phyloP scores from a whole-genome alignment of 179 eudicot species.

The Carnegiea gigantea region DNA sequence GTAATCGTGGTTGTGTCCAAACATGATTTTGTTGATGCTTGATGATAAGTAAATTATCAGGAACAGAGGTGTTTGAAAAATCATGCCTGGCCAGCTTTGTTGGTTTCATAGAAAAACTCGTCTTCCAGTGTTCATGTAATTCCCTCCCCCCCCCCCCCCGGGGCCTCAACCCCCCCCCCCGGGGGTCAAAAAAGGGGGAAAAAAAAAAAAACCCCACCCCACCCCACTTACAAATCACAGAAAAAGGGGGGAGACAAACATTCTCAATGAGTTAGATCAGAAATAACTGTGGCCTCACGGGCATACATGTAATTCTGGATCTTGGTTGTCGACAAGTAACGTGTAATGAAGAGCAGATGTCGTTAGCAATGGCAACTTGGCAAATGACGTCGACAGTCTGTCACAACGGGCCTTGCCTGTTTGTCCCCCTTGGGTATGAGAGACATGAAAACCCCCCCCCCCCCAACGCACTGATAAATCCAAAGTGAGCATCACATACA shows the following conservation, averaged over 20 bases:
- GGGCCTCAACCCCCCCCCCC: no score
- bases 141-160: no score
- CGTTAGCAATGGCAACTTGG: no score
- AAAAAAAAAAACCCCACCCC: not conserved
- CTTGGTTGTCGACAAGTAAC: not conserved
- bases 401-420: no score
- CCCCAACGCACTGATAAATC: no score
- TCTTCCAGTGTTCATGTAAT: not conserved
- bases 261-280: not conserved
- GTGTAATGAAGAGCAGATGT: no score
- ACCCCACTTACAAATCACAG: no score
- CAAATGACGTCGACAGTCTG: no score
- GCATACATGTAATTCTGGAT: not conserved
- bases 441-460: no score
- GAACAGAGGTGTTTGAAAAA: slow-evolving; percentile 8
- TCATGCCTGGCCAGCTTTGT: slow-evolving; percentile 14
- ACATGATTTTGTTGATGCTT: slow-evolving; percentile 26
- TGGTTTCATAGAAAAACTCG: slow-evolving; percentile 2
- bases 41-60: slow-evolving; percentile 7
- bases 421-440: no score
- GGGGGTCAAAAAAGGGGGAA: no score
- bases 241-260: slow-evolving; percentile 14
- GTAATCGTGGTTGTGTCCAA: slow-evolving; percentile 17
- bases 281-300: not conserved
- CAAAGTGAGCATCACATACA: no score